These are phyloP conservation scores for Platanthera guangdongensis DNA, from an alignment of 106 monocot species.

Conservation along the genomic window DNA sequence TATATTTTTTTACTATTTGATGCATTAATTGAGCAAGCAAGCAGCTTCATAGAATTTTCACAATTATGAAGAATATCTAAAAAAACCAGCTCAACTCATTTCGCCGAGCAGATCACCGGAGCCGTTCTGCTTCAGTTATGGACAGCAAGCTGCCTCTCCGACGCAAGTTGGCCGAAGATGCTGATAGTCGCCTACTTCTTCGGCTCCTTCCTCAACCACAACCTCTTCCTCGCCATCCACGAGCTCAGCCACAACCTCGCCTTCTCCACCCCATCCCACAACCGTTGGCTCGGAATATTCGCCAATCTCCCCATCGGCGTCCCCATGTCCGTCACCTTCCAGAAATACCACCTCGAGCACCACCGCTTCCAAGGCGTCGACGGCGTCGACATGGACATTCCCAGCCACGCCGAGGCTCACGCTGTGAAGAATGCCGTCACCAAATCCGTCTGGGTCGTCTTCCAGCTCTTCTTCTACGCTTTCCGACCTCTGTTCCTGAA, in stretches of 20 bases:
- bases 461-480: conserved; percentile 91
- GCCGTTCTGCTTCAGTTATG: conserved; percentile 74
- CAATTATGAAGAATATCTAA: too few relatives aligned
- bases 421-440: conserved; percentile 36
- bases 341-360: conserved; percentile 93
- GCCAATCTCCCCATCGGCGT: conserved; percentile 94
- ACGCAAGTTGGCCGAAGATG: conserved; percentile 69
- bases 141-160: conserved; percentile 45
- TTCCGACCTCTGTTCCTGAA: conserved; percentile 73
- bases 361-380: conserved; percentile 90
- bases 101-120: conserved; percentile 41
- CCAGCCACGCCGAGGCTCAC: conserved; percentile 39
- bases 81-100: too few relatives aligned
- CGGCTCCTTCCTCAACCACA: conserved; percentile 94
- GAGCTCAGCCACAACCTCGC: conserved; percentile 96
- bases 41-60: too few relatives aligned
- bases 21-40: too few relatives aligned
- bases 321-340: conserved; percentile 94
- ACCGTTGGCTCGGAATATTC: conserved; percentile 83
- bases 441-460: conserved; percentile 70
- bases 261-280: conserved; percentile 64
- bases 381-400: conserved; percentile 86
- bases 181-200: conserved; percentile 70
- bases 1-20: too few relatives aligned
- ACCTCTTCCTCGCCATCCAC: conserved; percentile 90